phyloP scores from a whole-genome alignment of 495 filamentous ascomycete species.

The Penicillium nucicola region DNA sequence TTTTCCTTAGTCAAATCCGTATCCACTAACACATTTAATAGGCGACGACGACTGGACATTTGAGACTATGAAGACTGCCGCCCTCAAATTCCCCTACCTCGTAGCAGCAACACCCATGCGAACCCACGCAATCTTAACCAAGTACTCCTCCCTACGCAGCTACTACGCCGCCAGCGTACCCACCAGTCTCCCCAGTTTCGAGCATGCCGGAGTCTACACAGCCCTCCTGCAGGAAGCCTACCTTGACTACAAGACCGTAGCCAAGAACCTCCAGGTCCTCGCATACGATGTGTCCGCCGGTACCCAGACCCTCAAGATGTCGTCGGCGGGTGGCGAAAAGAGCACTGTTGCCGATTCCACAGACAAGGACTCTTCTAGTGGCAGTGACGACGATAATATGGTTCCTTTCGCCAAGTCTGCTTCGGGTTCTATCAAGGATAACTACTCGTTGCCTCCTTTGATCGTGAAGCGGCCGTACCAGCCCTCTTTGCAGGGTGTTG shows the following conservation, averaged over 20 bases:
- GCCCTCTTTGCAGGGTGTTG: no score
- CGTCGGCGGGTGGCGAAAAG: no score
- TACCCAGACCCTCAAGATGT: no score
- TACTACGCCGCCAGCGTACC: background rate
- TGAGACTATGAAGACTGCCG: slow-evolving; percentile 12
- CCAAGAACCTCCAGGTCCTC: background rate
- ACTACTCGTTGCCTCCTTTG: no score
- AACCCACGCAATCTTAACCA: slow-evolving; percentile 24
- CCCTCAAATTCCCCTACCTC: slow-evolving; percentile 13
- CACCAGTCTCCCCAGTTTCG: background rate
- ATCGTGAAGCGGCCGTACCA: no score
- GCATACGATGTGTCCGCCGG: no score
- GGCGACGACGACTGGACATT: slow-evolving; percentile 15
- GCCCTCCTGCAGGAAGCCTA: background rate
- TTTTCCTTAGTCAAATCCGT: background rate
- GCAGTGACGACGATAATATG: no score
- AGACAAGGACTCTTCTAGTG: no score
- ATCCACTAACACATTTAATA: background rate
- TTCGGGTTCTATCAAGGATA: no score
- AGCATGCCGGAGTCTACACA: background rate
- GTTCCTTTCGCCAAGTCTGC: no score
- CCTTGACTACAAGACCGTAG: slow-evolving; percentile 1
- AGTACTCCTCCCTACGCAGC: slow-evolving; percentile 16
- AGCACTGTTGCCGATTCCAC: no score
- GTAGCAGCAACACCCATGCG: slow-evolving; percentile 13